A percentile compares a stretch with the other conserved stretches of the same genome.
These are phyloP conservation scores for Erodium texanum DNA, from an alignment of 441 rosid species.

Conservation along the genomic window DNA sequence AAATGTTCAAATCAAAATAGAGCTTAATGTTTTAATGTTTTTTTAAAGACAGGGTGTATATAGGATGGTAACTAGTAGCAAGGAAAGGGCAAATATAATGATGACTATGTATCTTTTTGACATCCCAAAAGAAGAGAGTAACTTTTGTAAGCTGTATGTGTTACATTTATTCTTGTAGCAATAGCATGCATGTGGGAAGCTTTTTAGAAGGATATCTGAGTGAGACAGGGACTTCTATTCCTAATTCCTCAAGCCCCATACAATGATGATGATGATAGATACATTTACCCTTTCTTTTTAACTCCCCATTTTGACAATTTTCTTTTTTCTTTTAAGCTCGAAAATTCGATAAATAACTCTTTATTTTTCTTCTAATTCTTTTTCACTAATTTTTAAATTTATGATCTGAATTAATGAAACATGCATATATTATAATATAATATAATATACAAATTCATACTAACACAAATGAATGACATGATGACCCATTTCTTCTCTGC, in stretches of 20 bases:
- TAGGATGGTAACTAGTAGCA: not conserved
- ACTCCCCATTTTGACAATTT: too few relatives aligned
- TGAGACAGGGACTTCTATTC: constrained; percentile 1
- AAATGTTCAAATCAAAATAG: too few relatives aligned
- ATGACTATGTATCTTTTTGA: not conserved
- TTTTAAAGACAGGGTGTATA: too few relatives aligned
- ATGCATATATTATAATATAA: not conserved
- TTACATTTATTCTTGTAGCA: constrained; percentile 3
- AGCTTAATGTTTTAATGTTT: too few relatives aligned
- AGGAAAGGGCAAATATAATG: not conserved
- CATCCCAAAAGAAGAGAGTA: constrained; percentile 4
- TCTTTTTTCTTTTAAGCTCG: too few relatives aligned
- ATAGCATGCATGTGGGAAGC: constrained; percentile 5
- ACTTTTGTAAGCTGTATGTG: constrained; percentile 2
- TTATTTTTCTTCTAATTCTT: too few relatives aligned
- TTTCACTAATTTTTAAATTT: too few relatives aligned
- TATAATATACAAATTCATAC: not conserved
- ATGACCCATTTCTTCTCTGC: not conserved
- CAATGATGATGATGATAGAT: constrained; percentile 5
- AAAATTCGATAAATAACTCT: too few relatives aligned
- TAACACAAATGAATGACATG: not conserved
- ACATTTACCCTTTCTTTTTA: too few relatives aligned
- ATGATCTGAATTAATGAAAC: too few relatives aligned
- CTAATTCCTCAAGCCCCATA: constrained; percentile 7
- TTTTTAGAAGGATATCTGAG: not conserved